Conservation (phyloP, 306 rosid species). For the Albizia julibrissin region DNA sequence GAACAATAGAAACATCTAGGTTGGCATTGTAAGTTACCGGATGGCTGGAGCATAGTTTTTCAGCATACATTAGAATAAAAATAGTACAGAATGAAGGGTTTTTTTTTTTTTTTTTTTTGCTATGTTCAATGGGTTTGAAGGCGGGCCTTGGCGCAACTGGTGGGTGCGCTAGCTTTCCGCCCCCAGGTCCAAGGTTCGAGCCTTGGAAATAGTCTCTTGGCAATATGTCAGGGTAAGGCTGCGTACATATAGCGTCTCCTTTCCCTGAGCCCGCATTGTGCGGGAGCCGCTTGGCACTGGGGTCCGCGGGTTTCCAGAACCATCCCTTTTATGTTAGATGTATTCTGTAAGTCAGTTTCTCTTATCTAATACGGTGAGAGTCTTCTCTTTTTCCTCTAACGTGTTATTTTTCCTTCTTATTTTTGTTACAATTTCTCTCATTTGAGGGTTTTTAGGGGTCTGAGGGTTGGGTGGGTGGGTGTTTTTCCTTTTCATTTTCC, state of each 20-base stretch:
- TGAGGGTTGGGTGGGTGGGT: not conserved
- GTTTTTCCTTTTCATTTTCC: too few relatives aligned
- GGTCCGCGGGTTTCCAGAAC: conserved; percentile 6
- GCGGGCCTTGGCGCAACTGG: too few relatives aligned
- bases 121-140: not conserved
- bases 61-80: not conserved
- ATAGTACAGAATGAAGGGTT: not conserved
- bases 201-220: too few relatives aligned
- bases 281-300: too few relatives aligned
- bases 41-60: not conserved
- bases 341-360: conserved; percentile 1
- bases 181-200: too few relatives aligned
- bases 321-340: not conserved
- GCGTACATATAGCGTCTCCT: too few relatives aligned
- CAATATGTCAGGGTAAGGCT: too few relatives aligned
- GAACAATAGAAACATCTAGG: not conserved
- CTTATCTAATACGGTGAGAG: not conserved
- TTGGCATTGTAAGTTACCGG: not conserved
- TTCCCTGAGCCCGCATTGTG: too few relatives aligned
- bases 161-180: too few relatives aligned
- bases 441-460: not conserved
- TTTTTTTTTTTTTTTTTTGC: too few relatives aligned
- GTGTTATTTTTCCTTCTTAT: conserved; percentile 13
- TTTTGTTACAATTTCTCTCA: not conserved
- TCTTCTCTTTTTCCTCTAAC: conserved; percentile 5